These are phyloP conservation scores for Chrysochromulina parva DNA, from an alignment of 78 protist genomes.

Conservation along the genomic window DNA sequence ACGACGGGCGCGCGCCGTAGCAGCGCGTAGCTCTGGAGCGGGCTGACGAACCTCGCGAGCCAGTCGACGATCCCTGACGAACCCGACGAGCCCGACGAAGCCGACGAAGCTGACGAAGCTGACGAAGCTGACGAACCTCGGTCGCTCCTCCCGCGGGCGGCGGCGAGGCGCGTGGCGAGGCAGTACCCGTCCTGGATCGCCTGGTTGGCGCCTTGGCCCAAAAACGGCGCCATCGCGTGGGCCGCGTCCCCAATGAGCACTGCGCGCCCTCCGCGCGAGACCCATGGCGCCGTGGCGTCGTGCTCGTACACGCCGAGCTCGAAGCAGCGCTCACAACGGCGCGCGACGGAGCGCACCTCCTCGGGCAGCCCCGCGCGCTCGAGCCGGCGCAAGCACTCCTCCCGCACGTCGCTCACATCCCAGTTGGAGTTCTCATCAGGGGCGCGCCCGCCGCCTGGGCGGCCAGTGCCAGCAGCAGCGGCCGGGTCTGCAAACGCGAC, in stretches of 20 bases:
- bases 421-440: no score
- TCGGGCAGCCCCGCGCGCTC: not conserved
- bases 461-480: no score
- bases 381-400: not conserved
- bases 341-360: not conserved
- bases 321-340: not conserved
- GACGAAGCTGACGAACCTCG: no score
- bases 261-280: not conserved
- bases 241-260: conserved; percentile 70
- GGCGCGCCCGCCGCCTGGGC: no score
- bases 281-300: not conserved
- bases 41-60: not conserved
- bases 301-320: not conserved
- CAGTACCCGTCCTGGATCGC: not conserved
- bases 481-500: no score
- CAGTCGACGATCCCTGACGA: not conserved
- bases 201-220: not conserved
- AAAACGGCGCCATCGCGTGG: conserved; percentile 93
- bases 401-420: no score
- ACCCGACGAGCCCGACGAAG: no score
- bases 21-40: not conserved
- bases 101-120: no score
- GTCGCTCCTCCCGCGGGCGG: no score
- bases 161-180: not conserved
- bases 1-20: not conserved